Evolutionary conservation across 345 rosid genomes (phyloP), one percentile per base, ranked within the genome.

Genomic region (Eucalyptus curtisii): DNA sequence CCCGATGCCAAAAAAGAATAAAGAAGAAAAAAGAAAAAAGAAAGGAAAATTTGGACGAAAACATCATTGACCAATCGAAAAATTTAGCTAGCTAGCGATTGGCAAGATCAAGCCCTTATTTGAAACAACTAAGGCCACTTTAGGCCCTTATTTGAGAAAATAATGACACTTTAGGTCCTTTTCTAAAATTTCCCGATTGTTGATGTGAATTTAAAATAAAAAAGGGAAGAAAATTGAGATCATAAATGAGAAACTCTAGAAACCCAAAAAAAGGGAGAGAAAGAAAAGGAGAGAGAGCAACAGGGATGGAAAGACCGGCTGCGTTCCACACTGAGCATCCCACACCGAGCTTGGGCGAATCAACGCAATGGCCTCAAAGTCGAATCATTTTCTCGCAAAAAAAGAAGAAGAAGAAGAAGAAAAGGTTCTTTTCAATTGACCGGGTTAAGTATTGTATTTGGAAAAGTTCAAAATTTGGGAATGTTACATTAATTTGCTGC

Each of bases 31-130:
- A 50, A 49, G 19, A 49, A 49, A 44, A 50, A 6, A 50, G 2
- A 50, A 50, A 50, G 0, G 22, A 50, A 17, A 19, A 50, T 50
- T 50, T 17, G 4, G 55, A 52, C 24, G 0, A 52, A 52, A 52
- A 52, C 0, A 1, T 17, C 55, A 4, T 52, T 52, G 22, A 52
- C 1, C 2, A 0, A 0, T 52, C 0, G 9, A 52, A 52, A 52
- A 17, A 7, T 50, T 17, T 50, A 50, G 2, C 22, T 1, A 0
- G 8, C 4, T 0, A 1, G 22, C 8, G n/a, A n/a, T n/a, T n/a
- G n/a, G n/a, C n/a, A n/a, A 50, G 55, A 0, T 1, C 4, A 50
- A 0, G 55, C 22, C 9, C 2, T 52, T 17, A 52, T 52, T 52
- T 52, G 0, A 52, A 52, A 52, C 55, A 52, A 52, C 2, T 0